Percentiles rank a stretch among this genome's conserved stretches.
phyloP scores from a whole-genome alignment of 2,329 filamentous ascomycete genomes.

The Ophiocordyceps camponoti-floridani region DNA sequence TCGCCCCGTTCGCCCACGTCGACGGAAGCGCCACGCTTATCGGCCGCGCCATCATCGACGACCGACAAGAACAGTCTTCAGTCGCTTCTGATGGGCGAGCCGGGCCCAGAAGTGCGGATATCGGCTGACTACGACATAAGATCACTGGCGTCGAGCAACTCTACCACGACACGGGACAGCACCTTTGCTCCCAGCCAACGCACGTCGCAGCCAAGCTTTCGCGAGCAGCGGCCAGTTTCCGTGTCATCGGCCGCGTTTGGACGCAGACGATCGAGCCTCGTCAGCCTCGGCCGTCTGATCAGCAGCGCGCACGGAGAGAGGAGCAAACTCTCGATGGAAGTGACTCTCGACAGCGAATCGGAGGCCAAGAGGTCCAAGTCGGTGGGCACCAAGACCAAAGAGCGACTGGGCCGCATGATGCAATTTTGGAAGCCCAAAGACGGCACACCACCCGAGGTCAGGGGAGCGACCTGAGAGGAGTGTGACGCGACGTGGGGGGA shows the following conservation, averaged over 20 bases:
- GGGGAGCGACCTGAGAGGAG: too few species aligned
- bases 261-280: conserved; percentile 57
- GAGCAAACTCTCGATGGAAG: conserved; percentile 57
- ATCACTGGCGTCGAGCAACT: conserved; percentile 57
- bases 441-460: conserved; percentile 8
- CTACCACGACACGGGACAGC: conserved; percentile 58
- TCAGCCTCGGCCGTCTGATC: conserved; percentile 59
- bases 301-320: conserved; percentile 57
- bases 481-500: too few species aligned
- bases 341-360: conserved; percentile 34
- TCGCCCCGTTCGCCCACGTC: conserved; percentile 53
- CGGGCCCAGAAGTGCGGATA: conserved; percentile 51
- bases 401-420: conserved; percentile 53
- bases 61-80: conserved; percentile 54
- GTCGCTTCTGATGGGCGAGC: conserved; percentile 55
- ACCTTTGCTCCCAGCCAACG: conserved; percentile 25
- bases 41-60: conserved; percentile 58
- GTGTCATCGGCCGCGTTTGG: conserved; percentile 45
- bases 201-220: conserved; percentile 27
- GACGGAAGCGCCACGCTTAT: conserved; percentile 54
- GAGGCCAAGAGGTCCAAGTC: conserved; percentile 33
- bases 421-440: conserved; percentile 56
- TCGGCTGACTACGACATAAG: conserved; percentile 55
- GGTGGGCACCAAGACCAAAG: conserved; percentile 44
- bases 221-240: conserved; percentile 42